These are phyloP conservation scores for Orbilia oligospora DNA, from an alignment of 2,329 filamentous ascomycete species.

Conservation along the genomic window DNA sequence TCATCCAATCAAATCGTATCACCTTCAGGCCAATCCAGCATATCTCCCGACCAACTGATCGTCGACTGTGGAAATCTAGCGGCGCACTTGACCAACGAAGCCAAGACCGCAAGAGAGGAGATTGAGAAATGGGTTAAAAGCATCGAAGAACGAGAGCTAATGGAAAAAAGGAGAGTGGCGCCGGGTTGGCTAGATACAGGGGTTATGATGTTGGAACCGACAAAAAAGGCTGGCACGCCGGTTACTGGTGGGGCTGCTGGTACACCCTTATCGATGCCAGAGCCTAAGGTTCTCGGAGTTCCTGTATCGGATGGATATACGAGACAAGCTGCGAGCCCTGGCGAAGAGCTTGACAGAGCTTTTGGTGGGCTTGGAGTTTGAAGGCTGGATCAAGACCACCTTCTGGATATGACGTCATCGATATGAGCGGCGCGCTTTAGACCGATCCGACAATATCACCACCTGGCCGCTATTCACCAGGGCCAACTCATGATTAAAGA, in stretches of 20 bases:
- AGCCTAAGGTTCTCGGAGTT: constrained; percentile 62
- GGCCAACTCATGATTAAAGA: not conserved
- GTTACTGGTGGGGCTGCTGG: constrained; percentile 47
- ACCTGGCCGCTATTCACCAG: not conserved
- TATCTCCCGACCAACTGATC: constrained; percentile 88
- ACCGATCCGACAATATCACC: not conserved
- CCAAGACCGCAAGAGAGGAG: constrained; percentile 77
- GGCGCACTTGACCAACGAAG: constrained; percentile 79
- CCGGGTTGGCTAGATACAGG: constrained; percentile 86
- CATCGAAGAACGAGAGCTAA: constrained; percentile 73
- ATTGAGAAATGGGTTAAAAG: constrained; percentile 79
- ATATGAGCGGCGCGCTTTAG: not conserved
- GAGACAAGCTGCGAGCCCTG: constrained; percentile 67
- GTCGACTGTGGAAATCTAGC: constrained; percentile 84
- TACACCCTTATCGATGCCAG: not conserved
- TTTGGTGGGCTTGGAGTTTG: constrained; percentile 70
- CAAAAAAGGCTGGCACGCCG: constrained; percentile 65
- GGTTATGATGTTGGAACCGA: constrained; percentile 74
- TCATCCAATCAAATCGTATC: constrained; percentile 80
- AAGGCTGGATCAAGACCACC: not conserved
- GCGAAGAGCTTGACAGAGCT: constrained; percentile 73
- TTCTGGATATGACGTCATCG: not conserved
- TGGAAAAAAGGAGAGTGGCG: constrained; percentile 81
- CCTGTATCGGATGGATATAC: constrained; percentile 65
- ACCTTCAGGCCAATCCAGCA: constrained; percentile 79